These are phyloP conservation scores for Flaveria ramosissima DNA, from an alignment of 129 eudicot genomes.

Conservation along the genomic window DNA sequence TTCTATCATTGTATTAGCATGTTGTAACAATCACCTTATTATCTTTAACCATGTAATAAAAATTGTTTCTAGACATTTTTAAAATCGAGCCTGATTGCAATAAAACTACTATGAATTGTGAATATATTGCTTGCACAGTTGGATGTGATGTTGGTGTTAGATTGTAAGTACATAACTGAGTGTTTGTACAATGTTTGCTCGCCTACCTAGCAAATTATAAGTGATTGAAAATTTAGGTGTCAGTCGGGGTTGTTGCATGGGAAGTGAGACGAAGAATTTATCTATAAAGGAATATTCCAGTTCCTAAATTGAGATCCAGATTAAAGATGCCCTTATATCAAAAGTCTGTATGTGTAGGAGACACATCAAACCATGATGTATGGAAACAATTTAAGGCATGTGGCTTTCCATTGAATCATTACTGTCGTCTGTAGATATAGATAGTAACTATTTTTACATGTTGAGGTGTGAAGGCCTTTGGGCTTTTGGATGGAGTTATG, in stretches of 20 bases:
- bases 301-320: background rate
- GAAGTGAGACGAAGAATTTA: background rate
- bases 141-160: background rate
- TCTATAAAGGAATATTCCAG: background rate
- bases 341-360: background rate
- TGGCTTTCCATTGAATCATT: background rate
- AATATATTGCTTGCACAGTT: conserved; percentile 13
- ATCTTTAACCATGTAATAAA: conserved; percentile 2
- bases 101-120: background rate
- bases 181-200: conserved; percentile 8
- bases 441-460: background rate
- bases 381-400: conserved; percentile 6
- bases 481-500: no score
- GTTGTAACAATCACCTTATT: conserved; percentile 10
- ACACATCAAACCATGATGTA: background rate
- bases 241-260: background rate
- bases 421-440: background rate
- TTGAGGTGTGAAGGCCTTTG: no score
- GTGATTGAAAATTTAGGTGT: conserved; percentile 14
- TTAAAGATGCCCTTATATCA: background rate
- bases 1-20: conserved; percentile 17
- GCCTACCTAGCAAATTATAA: conserved; percentile 19
- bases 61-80: conserved; percentile 10
- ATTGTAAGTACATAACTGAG: background rate
- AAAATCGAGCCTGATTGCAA: conserved; percentile 10